These are phyloP conservation scores for Wickerhamiella bombiphila DNA, from an alignment of 805 yeast species.

Conservation along the genomic window DNA sequence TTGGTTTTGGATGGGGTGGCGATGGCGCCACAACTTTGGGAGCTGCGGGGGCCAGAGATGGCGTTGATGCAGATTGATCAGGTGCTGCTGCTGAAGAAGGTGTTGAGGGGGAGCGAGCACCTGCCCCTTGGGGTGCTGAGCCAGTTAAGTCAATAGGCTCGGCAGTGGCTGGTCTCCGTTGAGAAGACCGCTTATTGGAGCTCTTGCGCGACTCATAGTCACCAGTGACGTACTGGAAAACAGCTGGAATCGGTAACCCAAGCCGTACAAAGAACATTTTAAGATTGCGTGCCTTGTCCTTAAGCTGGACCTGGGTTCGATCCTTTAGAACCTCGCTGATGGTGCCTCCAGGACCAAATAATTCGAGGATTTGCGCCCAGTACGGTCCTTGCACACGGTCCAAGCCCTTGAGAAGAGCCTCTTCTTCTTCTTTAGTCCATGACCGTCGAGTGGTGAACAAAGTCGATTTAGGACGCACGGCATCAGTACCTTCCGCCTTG, in stretches of 20 bases:
- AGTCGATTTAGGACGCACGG: slow-evolving; percentile 13
- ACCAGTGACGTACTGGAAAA: slow-evolving; percentile 75
- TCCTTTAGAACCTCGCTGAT: slow-evolving; percentile 71
- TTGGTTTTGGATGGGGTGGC: neutral
- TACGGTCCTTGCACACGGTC: slow-evolving; percentile 69
- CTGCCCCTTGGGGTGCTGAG: neutral
- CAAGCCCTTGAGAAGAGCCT: slow-evolving; percentile 65
- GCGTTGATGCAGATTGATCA: neutral
- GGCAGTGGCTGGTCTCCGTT: neutral
- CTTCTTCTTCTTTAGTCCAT: slow-evolving; percentile 86
- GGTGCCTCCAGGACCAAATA: slow-evolving; percentile 91
- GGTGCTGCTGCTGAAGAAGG: neutral
- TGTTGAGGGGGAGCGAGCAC: neutral
- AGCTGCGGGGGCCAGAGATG: neutral
- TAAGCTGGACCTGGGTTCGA: slow-evolving; percentile 79
- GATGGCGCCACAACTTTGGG: neutral
- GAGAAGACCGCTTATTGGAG: slow-evolving; percentile 10
- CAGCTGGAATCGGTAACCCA: slow-evolving; percentile 64
- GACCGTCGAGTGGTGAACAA: slow-evolving; percentile 36
- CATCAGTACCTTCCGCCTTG: slow-evolving; percentile 16
- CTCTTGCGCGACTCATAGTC: slow-evolving; percentile 28
- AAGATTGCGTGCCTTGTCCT: slow-evolving; percentile 95
- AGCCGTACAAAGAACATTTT: slow-evolving; percentile 71
- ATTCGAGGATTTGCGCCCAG: slow-evolving; percentile 81
- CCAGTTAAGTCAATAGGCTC: neutral